phyloP scores from a whole-genome alignment of 75 land plant species.

The Pinus tabuliformis region DNA sequence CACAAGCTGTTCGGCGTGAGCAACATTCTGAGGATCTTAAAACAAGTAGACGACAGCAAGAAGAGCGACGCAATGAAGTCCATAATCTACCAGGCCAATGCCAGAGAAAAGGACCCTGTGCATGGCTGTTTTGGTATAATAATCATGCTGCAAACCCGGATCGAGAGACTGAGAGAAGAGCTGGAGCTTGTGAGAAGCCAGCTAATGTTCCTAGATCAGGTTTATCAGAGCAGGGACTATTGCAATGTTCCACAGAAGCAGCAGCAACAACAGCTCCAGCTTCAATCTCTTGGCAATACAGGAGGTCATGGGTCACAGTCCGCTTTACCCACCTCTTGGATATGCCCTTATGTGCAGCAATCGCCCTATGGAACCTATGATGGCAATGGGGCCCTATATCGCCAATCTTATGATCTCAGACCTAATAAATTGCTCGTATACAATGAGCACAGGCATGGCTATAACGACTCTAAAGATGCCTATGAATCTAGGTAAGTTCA shows the following conservation, averaged over 20 bases:
- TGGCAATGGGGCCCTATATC: neutral
- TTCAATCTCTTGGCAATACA: neutral
- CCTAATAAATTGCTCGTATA: neutral
- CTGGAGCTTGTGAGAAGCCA: slow-evolving; percentile 25
- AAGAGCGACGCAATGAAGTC: slow-evolving; percentile 63
- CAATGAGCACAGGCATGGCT: neutral
- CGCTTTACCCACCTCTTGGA: neutral
- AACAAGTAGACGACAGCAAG: slow-evolving; percentile 30
- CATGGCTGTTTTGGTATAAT: slow-evolving; percentile 62
- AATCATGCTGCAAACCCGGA: slow-evolving; percentile 31
- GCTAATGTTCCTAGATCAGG: neutral
- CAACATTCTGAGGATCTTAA: slow-evolving; percentile 38
- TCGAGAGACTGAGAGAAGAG: slow-evolving; percentile 13
- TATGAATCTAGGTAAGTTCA: slow-evolving; percentile 13
- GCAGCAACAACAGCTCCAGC: neutral
- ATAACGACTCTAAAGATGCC: slow-evolving; percentile 3
- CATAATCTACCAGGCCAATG: slow-evolving; percentile 67
- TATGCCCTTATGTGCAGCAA: neutral
- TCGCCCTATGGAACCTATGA: neutral
- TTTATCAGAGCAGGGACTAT: neutral
- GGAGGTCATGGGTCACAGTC: neutral
- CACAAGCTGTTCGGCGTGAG: slow-evolving; percentile 53
- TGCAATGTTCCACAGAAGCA: neutral
- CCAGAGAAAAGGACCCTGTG: slow-evolving; percentile 66
- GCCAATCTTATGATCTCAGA: neutral